These are phyloP conservation scores for Microcyclosporella mali DNA, from an alignment of 2,329 filamentous ascomycete genomes.

Conservation along the genomic window DNA sequence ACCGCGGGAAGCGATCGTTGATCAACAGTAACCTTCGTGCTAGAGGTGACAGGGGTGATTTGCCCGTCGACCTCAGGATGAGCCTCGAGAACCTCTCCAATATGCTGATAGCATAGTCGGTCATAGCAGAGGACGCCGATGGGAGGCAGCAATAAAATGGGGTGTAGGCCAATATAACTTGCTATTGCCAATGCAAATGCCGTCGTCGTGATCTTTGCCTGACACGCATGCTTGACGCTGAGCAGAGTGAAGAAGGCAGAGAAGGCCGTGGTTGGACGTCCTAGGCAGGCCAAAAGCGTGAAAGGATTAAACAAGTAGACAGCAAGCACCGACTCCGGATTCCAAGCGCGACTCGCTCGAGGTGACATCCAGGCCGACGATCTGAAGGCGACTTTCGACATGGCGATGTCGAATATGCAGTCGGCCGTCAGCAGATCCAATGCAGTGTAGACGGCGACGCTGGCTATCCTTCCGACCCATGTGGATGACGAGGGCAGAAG, in stretches of 20 bases:
- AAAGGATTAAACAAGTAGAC: conserved; percentile 92
- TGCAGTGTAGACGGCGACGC: conserved; percentile 70
- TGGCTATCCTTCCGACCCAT: conserved; percentile 44
- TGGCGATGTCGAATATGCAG: conserved; percentile 71
- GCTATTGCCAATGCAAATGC: conserved; percentile 83
- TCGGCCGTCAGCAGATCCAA: conserved; percentile 78
- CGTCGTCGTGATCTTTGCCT: conserved; percentile 63
- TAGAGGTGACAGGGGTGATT: not conserved
- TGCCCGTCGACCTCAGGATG: not conserved
- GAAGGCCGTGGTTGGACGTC: conserved; percentile 80
- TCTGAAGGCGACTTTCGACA: conserved; percentile 70
- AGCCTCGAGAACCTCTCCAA: conserved; percentile 4
- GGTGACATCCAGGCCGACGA: conserved; percentile 73
- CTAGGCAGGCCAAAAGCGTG: conserved; percentile 83
- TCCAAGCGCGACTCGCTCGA: conserved; percentile 68
- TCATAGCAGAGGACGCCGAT: conserved; percentile 76
- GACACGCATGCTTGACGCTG: conserved; percentile 72
- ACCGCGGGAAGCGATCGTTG: conserved; percentile 16
- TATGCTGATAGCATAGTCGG: conserved; percentile 19
- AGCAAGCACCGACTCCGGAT: conserved; percentile 68
- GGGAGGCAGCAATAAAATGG: conserved; percentile 76
- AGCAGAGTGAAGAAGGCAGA: conserved; percentile 82
- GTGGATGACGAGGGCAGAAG: conserved; percentile 69
- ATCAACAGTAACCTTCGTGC: conserved; percentile 16
- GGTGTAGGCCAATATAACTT: conserved; percentile 88